Percentiles rank a stretch among this genome's conserved stretches.
These are phyloP conservation scores for Xylaria scruposa DNA, from an alignment of 495 filamentous ascomycete genomes.

Conservation along the genomic window DNA sequence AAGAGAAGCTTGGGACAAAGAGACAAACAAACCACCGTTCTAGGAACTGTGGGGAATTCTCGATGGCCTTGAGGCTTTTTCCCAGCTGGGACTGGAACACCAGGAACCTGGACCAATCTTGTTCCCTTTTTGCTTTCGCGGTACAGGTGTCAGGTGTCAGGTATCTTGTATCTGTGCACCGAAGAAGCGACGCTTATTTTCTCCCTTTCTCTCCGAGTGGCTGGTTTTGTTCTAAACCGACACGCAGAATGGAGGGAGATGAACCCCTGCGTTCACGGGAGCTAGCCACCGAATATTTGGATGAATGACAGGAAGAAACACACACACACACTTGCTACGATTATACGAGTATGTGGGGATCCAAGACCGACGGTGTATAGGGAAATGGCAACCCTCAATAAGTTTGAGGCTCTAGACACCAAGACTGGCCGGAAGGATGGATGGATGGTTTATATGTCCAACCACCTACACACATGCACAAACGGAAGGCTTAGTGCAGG, in stretches of 20 bases:
- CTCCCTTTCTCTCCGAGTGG: constrained; percentile 3
- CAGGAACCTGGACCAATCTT: neutral
- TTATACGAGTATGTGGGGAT: constrained; percentile 22
- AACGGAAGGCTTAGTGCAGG: constrained; percentile 26
- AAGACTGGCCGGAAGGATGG: neutral
- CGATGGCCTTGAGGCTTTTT: constrained; percentile 17
- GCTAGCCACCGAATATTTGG: constrained; percentile 14
- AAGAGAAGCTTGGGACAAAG: constrained; percentile 11
- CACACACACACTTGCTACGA: constrained; percentile 22
- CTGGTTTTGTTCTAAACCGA: constrained; percentile 16
- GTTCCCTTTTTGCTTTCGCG: constrained; percentile 1
- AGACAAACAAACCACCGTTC: constrained; percentile 19
- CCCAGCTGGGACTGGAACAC: neutral
- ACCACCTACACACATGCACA: constrained; percentile 30
- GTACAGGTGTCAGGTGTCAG: neutral
- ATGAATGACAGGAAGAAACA: constrained; percentile 7
- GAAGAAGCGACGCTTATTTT: neutral
- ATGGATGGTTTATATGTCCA: constrained; percentile 23
- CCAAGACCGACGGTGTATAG: neutral
- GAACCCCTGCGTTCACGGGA: constrained; percentile 5
- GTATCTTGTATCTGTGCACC: constrained; percentile 3
- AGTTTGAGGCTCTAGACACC: constrained; percentile 13
- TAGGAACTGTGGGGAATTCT: constrained; percentile 19
- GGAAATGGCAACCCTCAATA: neutral
- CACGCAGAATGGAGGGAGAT: constrained; percentile 2